These are phyloP conservation scores for Colletotrichum tropicale DNA, from an alignment of 2,329 filamentous ascomycete species.

Conservation along the genomic window DNA sequence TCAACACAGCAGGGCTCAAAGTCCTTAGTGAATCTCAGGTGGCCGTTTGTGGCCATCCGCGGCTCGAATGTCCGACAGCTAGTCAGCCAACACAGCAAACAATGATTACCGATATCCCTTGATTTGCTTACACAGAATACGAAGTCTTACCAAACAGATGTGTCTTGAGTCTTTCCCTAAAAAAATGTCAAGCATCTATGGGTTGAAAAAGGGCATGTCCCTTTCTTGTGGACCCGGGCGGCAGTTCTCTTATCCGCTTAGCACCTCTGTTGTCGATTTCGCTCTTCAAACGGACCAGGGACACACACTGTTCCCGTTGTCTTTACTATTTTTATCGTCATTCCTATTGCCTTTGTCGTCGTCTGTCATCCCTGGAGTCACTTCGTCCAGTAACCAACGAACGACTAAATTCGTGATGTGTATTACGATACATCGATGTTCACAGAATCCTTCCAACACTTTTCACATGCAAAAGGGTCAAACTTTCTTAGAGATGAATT, in stretches of 20 bases:
- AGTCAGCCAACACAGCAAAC: not conserved
- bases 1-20: not conserved
- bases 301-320: not conserved
- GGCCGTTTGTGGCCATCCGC: not conserved
- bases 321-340: fast-evolving
- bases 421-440: too few species aligned
- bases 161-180: not conserved
- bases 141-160: not conserved
- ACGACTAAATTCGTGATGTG: too few species aligned
- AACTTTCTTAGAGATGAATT: fast-evolving
- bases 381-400: fast-evolving
- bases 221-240: not conserved
- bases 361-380: not conserved
- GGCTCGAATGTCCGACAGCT: not conserved
- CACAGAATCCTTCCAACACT: not conserved
- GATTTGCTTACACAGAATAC: not conserved
- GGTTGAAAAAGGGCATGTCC: not conserved
- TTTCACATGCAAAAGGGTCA: fast-evolving
- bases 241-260: not conserved
- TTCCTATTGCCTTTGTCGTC: fast-evolving
- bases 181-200: fast-evolving
- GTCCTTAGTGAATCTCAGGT: not conserved
- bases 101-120: not conserved
- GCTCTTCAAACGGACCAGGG: not conserved
- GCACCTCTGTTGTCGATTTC: not conserved